Conservation (phyloP, 208 protist species). For the Leishmania turanica region DNA sequence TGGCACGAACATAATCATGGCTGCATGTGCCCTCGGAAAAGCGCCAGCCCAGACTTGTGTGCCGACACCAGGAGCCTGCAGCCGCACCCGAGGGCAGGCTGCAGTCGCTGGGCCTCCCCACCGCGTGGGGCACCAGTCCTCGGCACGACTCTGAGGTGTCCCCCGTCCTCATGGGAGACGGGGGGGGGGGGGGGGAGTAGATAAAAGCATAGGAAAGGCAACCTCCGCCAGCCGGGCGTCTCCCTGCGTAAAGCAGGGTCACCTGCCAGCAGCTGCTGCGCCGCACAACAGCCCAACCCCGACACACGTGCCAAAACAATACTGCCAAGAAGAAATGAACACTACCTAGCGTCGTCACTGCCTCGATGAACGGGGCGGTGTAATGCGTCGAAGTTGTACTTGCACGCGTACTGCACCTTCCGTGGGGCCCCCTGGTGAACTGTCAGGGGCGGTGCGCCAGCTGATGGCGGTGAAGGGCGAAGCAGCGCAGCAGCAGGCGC, state of each 20-base stretch:
- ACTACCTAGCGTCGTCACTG: not conserved
- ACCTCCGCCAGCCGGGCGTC: not conserved
- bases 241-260: not conserved
- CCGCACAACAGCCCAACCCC: not conserved
- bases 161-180: not conserved
- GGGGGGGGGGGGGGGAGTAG: not conserved
- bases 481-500: not conserved
- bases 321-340: not conserved
- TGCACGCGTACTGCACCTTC: conserved; percentile 25
- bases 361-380: conserved; percentile 13
- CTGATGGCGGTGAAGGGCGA: not conserved
- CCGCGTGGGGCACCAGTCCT: not conserved
- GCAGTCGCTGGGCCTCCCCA: not conserved
- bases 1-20: not conserved
- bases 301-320: no score
- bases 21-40: not conserved
- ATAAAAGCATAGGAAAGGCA: not conserved
- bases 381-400: conserved; percentile 31
- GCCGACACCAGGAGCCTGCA: not conserved
- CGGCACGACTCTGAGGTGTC: not conserved
- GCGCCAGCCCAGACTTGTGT: not conserved
- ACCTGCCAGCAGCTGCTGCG: not conserved
- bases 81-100: not conserved
- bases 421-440: not conserved
- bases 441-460: not conserved